A percentile compares a stretch with the other conserved stretches of the same genome.
phyloP scores from a whole-genome alignment of 2,329 filamentous ascomycete species.

The Exophiala sp. region DNA sequence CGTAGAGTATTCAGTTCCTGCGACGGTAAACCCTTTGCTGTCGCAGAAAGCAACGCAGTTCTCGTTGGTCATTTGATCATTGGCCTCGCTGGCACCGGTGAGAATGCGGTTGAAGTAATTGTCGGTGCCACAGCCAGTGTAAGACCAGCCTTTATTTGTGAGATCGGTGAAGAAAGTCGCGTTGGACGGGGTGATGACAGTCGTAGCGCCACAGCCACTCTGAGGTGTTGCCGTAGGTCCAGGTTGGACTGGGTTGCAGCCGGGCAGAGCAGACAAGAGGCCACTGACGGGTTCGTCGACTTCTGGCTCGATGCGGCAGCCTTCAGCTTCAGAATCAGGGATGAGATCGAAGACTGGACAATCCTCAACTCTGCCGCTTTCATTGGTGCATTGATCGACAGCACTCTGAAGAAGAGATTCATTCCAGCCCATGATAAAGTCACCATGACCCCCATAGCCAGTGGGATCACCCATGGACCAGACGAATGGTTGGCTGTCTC shows the following conservation, averaged over 20 bases:
- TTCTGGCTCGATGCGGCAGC: conserved; percentile 46
- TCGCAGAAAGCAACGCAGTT: conserved; percentile 32
- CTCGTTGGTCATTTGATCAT: conserved; percentile 29
- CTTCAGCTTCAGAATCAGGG: conserved; percentile 47
- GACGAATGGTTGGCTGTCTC: conserved; percentile 37
- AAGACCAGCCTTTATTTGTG: conserved; percentile 50
- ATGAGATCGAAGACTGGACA: conserved; percentile 56
- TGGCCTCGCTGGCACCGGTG: conserved; percentile 25
- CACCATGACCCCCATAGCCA: conserved; percentile 51
- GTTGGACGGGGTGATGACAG: conserved; percentile 29
- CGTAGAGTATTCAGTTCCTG: conserved; percentile 31
- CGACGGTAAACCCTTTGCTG: conserved; percentile 32
- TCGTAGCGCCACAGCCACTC: conserved; percentile 34
- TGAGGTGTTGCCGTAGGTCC: conserved; percentile 34
- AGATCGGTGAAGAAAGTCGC: conserved; percentile 44
- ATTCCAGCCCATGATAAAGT: conserved; percentile 71
- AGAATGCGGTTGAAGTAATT: conserved; percentile 36
- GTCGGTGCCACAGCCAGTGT: conserved; percentile 57
- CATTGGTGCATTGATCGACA: conserved; percentile 60
- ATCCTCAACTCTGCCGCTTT: conserved; percentile 55
- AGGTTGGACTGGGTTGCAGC: conserved; percentile 29
- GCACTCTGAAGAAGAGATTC: conserved; percentile 58
- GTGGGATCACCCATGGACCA: conserved; percentile 46
- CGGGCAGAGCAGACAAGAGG: conserved; percentile 26
- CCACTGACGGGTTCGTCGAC: conserved; percentile 33